Base-by-base conservation (phyloP, 257 asterid species). In the Nicotiana obtusifolia region DNA sequence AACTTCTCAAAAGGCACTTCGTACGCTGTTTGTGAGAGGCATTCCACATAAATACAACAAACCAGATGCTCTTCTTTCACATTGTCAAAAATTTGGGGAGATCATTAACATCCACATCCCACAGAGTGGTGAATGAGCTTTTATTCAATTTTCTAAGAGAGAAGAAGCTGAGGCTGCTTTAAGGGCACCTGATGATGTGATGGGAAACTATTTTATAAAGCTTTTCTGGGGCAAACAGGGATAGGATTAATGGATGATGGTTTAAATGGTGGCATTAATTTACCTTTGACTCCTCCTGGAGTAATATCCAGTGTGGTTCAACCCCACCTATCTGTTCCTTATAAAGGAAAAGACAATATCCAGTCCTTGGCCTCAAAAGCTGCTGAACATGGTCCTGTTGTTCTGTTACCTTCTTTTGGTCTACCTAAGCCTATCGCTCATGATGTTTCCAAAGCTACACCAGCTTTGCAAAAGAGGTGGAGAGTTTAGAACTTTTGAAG, bases 191-290 rank as follows among this genome's bases (percentile, higher is more conserved):
- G 99, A 96, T 92, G 99, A 98, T 35, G 94, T 96, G 64, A 94
- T 94, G 98, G 97, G 98, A 30, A 96, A 96, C 88, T 93, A 98
- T 26, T 96, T 96, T 88, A 93, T 96, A 85, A 94, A 90, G 92
- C 93, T 94, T 78, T 90, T 90, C 89, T 94, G 99, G 99, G 99
- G 99, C 99, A 83, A 94, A 92, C 81, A 91, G 98, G 82, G 94
- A 96, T 84, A 92, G 88, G 84, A 88, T 91, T 78, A 87, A 87
- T 96, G 78, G 97, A 90, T 81, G 87, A 87, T 87, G 90, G 89
- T 85, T 85, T 81, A 47, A 85, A 86, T 85, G 90, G 87, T 78
- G 67, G 56, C 81, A 83, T 81, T 82, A 82, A 17, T 81, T 81
- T 68, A 52, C 85, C 89, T 79, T 37, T 81, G 82, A 44, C 85